Evolutionary conservation across 1,284 basidiomycete genomes (phyloP), one percentile per base, ranked within the genome.

Genomic region (Ustilago nuda): DNA sequence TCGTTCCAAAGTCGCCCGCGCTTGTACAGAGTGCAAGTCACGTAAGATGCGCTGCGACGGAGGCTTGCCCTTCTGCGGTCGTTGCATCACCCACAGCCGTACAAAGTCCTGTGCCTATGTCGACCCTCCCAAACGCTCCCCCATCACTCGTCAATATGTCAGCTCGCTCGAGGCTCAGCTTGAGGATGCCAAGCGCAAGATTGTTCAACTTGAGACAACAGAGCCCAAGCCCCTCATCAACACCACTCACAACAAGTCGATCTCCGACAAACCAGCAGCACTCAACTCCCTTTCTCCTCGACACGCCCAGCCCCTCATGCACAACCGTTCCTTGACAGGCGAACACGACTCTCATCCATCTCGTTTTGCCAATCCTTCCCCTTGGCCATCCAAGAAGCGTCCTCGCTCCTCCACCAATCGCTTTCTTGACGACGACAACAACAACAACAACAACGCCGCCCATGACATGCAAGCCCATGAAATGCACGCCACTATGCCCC

Each of bases 11-110:
- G 74, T 76, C 11, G 74, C 74, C 12, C 65, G 74, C 19, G 75
- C 75, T 39, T 77, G 75, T 35, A 77, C 75, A 45, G 75, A 77
- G 52, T 77, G 75, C 71, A 77, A 77, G 58, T 70, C 75, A 41
- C 66, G 75, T 51, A 77, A 77, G 64, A 77, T 77, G 75, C 66
- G 75, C n/a, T 77, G 75, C 54, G 75, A 77, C 54, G 75, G 75
- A 17, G 75, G 75, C n/a, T 61, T 77, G n/a, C 75, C 75, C 61
- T 77, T 73, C 52, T 77, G 75, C 35, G 71, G 75, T 46, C 70
- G 75, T 39, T 77, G 75, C 71, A 77, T 67, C 67, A 71, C 75
- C 4, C 75, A 77, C 67, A 77, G 71, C 67, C 70, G 75, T 41
- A 77, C 75, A 35, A 77, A 73, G 56, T 77, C 75, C n/a, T 77